phyloP scores from a whole-genome alignment of 2,329 filamentous ascomycete species.

The Graphilbum fragrans region DNA sequence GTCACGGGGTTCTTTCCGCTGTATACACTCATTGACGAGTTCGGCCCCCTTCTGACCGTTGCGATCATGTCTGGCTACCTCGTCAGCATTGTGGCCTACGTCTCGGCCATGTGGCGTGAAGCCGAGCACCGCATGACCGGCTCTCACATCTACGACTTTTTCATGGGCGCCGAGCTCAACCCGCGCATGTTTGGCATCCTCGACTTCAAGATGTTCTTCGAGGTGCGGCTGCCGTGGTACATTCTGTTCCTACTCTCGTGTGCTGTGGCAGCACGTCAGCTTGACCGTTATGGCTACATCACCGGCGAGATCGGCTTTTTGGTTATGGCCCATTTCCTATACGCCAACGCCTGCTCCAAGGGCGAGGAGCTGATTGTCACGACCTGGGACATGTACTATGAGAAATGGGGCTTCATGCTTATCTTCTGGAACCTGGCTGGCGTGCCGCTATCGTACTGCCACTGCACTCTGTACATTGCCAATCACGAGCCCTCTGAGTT shows the following conservation, averaged over 20 bases:
- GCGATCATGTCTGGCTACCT: slow-evolving; percentile 84
- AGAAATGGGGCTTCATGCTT: slow-evolving; percentile 83
- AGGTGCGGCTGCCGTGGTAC: slow-evolving; percentile 78
- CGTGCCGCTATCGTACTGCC: slow-evolving; percentile 71
- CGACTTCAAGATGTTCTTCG: slow-evolving; percentile 90
- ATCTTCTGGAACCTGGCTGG: slow-evolving; percentile 84
- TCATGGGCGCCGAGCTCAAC: slow-evolving; percentile 82
- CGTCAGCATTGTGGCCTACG: slow-evolving; percentile 73
- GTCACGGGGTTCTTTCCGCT: slow-evolving; percentile 75
- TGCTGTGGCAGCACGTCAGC: slow-evolving; percentile 60
- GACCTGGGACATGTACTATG: slow-evolving; percentile 83
- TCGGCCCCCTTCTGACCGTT: slow-evolving; percentile 84
- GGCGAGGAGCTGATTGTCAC: slow-evolving; percentile 71
- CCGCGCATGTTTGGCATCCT: slow-evolving; percentile 74
- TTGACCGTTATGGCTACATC: slow-evolving; percentile 66
- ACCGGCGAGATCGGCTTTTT: slow-evolving; percentile 63
- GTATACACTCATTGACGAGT: slow-evolving; percentile 89
- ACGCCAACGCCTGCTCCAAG: slow-evolving; percentile 73
- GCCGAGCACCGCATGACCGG: slow-evolving; percentile 88
- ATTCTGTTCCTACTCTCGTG: slow-evolving; percentile 62
- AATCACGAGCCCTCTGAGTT: slow-evolving; percentile 61
- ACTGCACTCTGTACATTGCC: slow-evolving; percentile 70
- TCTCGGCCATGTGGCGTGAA: slow-evolving; percentile 70
- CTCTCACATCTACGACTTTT: slow-evolving; percentile 72
- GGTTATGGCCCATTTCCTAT: slow-evolving; percentile 68